Evolutionary conservation across 148 eudicot species (phyloP), one percentile per base, ranked within the genome.

Genomic region (Fagopyrum esculentum): DNA sequence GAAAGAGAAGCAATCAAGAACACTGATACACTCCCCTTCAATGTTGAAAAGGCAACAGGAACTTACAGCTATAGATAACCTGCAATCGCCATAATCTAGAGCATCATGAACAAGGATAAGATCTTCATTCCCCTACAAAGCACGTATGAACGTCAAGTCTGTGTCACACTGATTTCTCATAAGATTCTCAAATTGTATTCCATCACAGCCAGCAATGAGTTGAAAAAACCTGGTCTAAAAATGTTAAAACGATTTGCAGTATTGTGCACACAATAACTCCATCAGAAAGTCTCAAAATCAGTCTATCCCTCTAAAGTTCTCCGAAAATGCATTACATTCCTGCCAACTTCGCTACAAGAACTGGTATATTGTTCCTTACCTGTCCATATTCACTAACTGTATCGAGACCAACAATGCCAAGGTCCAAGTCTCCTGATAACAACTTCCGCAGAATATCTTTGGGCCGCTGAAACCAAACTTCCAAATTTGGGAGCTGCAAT

Each of bases 391-490:
- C 98, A 51, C 82, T 78, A 55, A 95, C 81, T 17, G 77, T 90
- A 84, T 95, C 98, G 75, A 92, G 85, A 78, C 98, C 98, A 72
- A 95, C 90, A 76, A 95, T 87, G 72, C 98, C 98, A 73, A 95
- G 90, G 87, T 95, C 98, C 77, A 95, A 72, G 85, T 95, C 98
- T 76, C 98, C 98, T 52, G 98, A 95, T 52, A 95, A 83, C 82
- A 95, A 81, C 87, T 95, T 95, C 59, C 92, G 76, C 60, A 95
- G 96, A 71, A 94, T 82, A 76, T 94, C 97, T 78, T 87, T 93
- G 47, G 98, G 98, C 71, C 98, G 93, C 74, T 93, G 98, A 87
- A 87, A 93, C 98, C 98, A 93, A 73, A 93, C 98, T 83, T 93
- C 97, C 78, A 91, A 73, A 74, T 88, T 86, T 79, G 95, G 72